Evolutionary conservation across 208 protist species (phyloP), one percentile per base, ranked within the genome.

Genomic region (Leishmania martiniquensis): DNA sequence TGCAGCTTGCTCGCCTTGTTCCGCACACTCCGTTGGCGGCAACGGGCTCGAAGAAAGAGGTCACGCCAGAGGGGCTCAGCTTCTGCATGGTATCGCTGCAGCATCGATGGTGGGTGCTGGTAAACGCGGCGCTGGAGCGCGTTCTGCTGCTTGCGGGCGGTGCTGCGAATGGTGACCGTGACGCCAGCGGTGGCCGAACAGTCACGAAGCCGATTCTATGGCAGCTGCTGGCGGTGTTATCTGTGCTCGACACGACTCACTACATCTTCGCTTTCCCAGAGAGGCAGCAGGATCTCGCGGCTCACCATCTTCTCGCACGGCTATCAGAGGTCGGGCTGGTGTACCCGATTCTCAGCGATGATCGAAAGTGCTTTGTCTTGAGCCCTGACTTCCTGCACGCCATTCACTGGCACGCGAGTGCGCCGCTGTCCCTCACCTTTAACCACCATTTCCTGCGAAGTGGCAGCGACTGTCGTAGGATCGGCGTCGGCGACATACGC

Each of bases 81-180:
- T 97, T 96, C 80, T 93, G 90, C 77, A 95, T 97, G 94, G 84
- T 93, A 69, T 85, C 92, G n/a, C 75, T 92, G 57, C 89, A 90
- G 76, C 92, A 94, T 81, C 92, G 95, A 86, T 96, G 92, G 89
- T 96, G 92, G 92, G 85, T 87, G 70, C 77, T 97, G 66, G 62
- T 97, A 49, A 88, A 81, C 15, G 91, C 88, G 15, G 90, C 89
- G 39, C 62, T 97, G 9, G 91, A 97, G 75, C 92, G 94, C 69
- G 87, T 88, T 12, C 65, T 93, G 20, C 80, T 81, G 3, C 67
- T 93, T 9, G 68, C 84, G 2, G 74, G 84, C 54, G 34, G 55
- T 32, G 72, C 44, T n/a, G 10, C 10, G 4, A 60, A 32, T 60
- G 29, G 17, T 10, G 72, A 39, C 74, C 37, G 78, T 47, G 63